Percentiles rank a stretch among this genome's conserved stretches.
Conservation (phyloP, 2,329 filamentous ascomycete species). For the Chaetomium olivaceum region DNA sequence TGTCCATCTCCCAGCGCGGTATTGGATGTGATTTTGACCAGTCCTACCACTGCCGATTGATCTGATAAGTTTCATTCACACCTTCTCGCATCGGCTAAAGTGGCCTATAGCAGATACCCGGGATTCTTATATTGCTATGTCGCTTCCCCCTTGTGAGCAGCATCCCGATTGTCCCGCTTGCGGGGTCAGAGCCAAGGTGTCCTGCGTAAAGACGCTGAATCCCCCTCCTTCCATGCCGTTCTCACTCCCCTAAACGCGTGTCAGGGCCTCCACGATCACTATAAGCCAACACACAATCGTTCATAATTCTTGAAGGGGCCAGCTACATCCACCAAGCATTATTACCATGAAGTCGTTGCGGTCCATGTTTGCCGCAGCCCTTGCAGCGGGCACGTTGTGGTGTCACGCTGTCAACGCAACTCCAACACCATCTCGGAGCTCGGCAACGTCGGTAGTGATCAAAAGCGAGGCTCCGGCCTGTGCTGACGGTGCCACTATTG, state of each 20-base stretch:
- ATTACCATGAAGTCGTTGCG: background rate
- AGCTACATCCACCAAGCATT: background rate
- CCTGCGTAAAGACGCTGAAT: background rate
- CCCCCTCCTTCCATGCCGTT: background rate
- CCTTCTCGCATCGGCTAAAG: background rate
- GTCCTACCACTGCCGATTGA: background rate
- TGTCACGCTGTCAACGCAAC: background rate
- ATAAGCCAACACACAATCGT: background rate
- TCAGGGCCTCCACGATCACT: background rate
- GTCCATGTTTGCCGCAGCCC: background rate
- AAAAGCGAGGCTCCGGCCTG: background rate
- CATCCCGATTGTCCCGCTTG: background rate
- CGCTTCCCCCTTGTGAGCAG: too few species aligned
- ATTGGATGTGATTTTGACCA: background rate
- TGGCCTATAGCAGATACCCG: background rate
- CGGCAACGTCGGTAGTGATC: background rate
- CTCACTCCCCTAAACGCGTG: background rate
- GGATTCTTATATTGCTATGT: background rate
- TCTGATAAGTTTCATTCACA: background rate
- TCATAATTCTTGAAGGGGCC: background rate
- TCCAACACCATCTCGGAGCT: background rate
- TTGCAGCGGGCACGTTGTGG: background rate
- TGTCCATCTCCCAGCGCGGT: background rate
- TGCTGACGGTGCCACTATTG: constrained; percentile 13
- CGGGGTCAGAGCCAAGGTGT: background rate